Conservation (phyloP, 179 eudicot genomes). For the Beta corolliflora region DNA sequence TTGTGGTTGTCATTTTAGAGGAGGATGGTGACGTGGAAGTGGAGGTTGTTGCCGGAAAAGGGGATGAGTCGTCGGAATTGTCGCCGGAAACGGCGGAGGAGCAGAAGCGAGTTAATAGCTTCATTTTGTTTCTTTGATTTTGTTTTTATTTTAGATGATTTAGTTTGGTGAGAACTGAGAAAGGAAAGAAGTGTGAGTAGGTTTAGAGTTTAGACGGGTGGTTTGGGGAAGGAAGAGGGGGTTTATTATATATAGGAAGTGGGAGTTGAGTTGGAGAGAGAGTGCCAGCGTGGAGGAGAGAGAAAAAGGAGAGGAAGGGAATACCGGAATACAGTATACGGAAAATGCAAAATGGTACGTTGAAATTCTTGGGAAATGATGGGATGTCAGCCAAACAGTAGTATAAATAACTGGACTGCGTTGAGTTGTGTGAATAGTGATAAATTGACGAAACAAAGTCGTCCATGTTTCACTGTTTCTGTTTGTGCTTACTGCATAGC, state of each 20-base stretch:
- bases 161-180: not conserved
- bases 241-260: slow-evolving; percentile 1
- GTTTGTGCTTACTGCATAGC: too few relatives aligned
- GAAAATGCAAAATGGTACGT: slow-evolving; percentile 13
- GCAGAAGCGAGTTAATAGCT: slow-evolving; percentile 19
- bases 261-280: not conserved
- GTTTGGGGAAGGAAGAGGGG: not conserved
- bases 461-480: too few relatives aligned
- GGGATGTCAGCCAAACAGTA: not conserved
- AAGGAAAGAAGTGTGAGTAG: not conserved
- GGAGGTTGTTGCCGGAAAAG: not conserved
- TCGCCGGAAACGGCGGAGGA: slow-evolving; percentile 15
- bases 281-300: slow-evolving; percentile 17
- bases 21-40: not conserved
- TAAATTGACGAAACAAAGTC: not conserved
- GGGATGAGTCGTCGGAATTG: not conserved
- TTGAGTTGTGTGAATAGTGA: slow-evolving; percentile 15
- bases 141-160: not conserved
- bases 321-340: not conserved
- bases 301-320: not conserved
- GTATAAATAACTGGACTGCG: not conserved
- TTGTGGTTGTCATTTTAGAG: not conserved
- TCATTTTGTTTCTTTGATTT: slow-evolving; percentile 8
- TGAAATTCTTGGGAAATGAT: not conserved
- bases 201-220: not conserved